Conservation (phyloP, 2,329 filamentous ascomycete species). For the Curvularia spicifera region DNA sequence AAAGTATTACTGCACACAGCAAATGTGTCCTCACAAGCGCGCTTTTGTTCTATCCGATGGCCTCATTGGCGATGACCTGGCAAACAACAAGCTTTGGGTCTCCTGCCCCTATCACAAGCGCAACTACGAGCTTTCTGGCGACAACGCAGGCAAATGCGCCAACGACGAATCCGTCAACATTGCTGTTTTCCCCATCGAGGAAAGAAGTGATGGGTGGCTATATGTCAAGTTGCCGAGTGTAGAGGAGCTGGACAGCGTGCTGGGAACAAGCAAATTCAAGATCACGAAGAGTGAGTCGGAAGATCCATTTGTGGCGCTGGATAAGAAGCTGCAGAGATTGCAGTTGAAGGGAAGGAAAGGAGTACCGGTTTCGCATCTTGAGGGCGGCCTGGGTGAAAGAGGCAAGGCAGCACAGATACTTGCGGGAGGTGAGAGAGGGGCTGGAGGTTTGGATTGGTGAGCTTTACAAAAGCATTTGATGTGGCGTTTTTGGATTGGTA, state of each 20-base stretch:
- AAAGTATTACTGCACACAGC: slow-evolving; percentile 82
- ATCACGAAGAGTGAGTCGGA: slow-evolving; percentile 72
- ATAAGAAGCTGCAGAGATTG: slow-evolving; percentile 59
- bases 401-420: slow-evolving; percentile 54
- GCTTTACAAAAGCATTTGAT: neutral
- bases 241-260: slow-evolving; percentile 76
- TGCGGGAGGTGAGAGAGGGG: slow-evolving; percentile 54
- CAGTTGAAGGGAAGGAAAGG: slow-evolving; percentile 61
- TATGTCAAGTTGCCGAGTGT: slow-evolving; percentile 82
- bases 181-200: slow-evolving; percentile 80
- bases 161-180: slow-evolving; percentile 79
- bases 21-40: slow-evolving; percentile 94
- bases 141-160: slow-evolving; percentile 71
- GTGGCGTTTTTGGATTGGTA: neutral
- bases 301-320: slow-evolving; percentile 63
- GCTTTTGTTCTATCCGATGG: slow-evolving; percentile 89
- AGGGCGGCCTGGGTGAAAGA: slow-evolving; percentile 53
- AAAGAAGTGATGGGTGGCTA: slow-evolving; percentile 75
- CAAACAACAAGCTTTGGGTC: slow-evolving; percentile 74
- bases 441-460: slow-evolving; percentile 55
- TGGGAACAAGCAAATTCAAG: slow-evolving; percentile 81
- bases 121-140: slow-evolving; percentile 77
- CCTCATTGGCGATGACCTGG: slow-evolving; percentile 72
- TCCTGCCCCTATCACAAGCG: slow-evolving; percentile 89
- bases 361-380: slow-evolving; percentile 53